Conservation (phyloP, 75 land plant species). For the Picea sitchensis region DNA sequence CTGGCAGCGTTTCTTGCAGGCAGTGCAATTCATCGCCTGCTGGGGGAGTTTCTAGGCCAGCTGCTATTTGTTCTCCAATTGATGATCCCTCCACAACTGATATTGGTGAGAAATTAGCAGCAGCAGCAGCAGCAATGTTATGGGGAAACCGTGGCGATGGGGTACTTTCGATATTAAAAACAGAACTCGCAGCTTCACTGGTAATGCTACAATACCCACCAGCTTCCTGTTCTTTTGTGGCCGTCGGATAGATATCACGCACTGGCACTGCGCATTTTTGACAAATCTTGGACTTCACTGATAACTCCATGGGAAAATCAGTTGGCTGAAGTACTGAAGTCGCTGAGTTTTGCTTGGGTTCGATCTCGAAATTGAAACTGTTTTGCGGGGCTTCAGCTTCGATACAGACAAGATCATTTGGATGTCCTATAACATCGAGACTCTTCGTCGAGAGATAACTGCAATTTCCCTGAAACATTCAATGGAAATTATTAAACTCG, state of each 20-base stretch:
- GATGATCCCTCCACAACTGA: too few species aligned
- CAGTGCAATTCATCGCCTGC: too few species aligned
- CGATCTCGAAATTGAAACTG: background rate
- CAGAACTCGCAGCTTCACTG: conserved; percentile 5
- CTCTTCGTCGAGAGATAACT: too few species aligned
- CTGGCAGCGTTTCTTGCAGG: too few species aligned
- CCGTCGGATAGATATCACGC: background rate
- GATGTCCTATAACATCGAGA: too few species aligned
- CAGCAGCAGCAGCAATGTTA: too few species aligned
- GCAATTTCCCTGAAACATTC: too few species aligned
- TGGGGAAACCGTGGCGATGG: background rate
- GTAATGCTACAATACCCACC: background rate
- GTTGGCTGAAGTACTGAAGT: background rate
- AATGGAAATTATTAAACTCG: too few species aligned
- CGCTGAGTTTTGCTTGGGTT: background rate
- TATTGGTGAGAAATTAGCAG: too few species aligned
- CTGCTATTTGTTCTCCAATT: too few species aligned
- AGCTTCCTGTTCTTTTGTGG: background rate
- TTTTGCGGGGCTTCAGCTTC: background rate
- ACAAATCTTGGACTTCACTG: background rate
- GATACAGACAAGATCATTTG: background rate
- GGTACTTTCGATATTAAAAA: background rate
- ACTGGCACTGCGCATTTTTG: background rate
- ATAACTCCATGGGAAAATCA: background rate
- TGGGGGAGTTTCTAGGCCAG: background rate